These are phyloP conservation scores for Xylogone sp. DNA, from an alignment of 2,329 filamentous ascomycete species.

Conservation along the genomic window DNA sequence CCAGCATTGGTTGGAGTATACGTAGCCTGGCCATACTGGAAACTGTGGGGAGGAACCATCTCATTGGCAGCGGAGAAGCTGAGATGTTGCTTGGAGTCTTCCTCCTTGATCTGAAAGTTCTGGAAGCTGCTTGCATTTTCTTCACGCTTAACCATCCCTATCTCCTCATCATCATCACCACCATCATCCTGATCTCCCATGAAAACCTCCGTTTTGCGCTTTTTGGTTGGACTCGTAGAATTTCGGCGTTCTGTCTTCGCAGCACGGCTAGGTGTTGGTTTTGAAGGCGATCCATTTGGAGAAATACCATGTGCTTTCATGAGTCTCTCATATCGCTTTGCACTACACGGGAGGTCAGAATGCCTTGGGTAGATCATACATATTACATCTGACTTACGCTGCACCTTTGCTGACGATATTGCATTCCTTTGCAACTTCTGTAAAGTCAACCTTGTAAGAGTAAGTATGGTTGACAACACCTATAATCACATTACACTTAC, in stretches of 20 bases:
- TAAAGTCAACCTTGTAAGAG: slow-evolving; percentile 57
- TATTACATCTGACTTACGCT: slow-evolving; percentile 52
- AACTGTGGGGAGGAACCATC: neutral
- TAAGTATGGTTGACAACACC: neutral
- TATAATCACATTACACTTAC: slow-evolving; percentile 34
- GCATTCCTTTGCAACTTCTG: slow-evolving; percentile 59
- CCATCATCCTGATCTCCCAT: slow-evolving; percentile 12
- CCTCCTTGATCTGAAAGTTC: neutral
- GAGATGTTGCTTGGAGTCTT: neutral
- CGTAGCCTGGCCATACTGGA: neutral
- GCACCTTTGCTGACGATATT: slow-evolving; percentile 62
- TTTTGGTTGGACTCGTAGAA: slow-evolving; percentile 13
- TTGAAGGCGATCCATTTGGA: slow-evolving; percentile 20
- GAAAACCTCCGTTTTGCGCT: slow-evolving; percentile 19
- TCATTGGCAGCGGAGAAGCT: neutral
- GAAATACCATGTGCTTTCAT: slow-evolving; percentile 54
- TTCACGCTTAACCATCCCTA: slow-evolving; percentile 4
- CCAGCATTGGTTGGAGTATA: neutral
- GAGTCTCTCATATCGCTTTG: slow-evolving; percentile 66
- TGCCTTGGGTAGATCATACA: neutral
- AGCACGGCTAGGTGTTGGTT: slow-evolving; percentile 14
- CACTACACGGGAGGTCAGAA: slow-evolving; percentile 35
- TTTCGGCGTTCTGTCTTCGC: slow-evolving; percentile 11
- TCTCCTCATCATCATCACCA: slow-evolving; percentile 3
- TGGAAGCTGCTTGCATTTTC: neutral